Evolutionary conservation across 164 flowering plant species (phyloP), one percentile per base, ranked within the genome.

Genomic region (Umbellularia californica): DNA sequence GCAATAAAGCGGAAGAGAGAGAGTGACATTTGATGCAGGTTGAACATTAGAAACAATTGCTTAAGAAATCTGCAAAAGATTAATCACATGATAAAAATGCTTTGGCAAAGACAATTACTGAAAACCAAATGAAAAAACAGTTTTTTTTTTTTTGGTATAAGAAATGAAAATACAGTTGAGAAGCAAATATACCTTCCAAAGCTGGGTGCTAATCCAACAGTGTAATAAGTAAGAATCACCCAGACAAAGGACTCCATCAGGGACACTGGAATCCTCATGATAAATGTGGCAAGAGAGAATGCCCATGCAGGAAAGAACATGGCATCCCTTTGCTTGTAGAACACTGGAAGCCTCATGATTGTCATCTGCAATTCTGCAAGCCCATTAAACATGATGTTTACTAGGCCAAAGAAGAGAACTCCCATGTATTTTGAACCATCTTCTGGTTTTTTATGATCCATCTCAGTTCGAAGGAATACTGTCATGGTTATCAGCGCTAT

Each of bases 151-250:
- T n/a, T n/a, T n/a, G n/a, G n/a, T n/a, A n/a, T n/a, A n/a, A n/a
- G n/a, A 7, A 7, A 41, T 41, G 10, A 41, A 41, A 41, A 41
- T 9, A 9, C 11, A 41, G 47, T 41, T 41, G 47, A 41, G 47
- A 41, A 41, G 47, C 47, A 41, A 41, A 41, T 7, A 41, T 52
- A 88, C 96, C 96, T 91, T 75, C 74, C 82, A 12, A 77, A 80
- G 75, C 84, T 71, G 12, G 95, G 92, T 52, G 88, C 93, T 63
- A 84, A 80, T 23, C 91, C 94, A 68, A 87, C 78, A 20, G 83
- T 83, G 80, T 90, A 91, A 51, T 91, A 90, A 2, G 91, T 83
- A 12, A 84, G 66, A 74, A 79, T 17, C 11, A 87, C 84, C 88
- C 88, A 87, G 35, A 91, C 58, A 9, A 74, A 78, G 28, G 85